phyloP scores from a whole-genome alignment of 2,329 filamentous ascomycete genomes.

The Tricladium varicosporioides region DNA sequence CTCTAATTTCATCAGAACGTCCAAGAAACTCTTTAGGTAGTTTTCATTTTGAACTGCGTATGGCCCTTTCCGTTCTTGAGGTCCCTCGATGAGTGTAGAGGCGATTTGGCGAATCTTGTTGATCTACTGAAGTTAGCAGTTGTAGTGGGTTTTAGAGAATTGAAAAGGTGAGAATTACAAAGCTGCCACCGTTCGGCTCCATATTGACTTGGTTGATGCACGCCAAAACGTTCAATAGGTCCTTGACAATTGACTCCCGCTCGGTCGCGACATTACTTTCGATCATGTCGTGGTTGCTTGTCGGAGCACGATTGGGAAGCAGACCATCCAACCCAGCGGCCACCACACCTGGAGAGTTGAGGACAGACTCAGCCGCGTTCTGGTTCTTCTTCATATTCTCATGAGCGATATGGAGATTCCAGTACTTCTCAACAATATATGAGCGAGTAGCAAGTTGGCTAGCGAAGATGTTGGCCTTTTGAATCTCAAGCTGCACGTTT shows the following conservation, averaged over 20 bases:
- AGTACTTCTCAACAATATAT: conserved; percentile 84
- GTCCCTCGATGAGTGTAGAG: conserved; percentile 69
- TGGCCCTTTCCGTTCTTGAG: conserved; percentile 50
- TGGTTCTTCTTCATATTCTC: conserved; percentile 40
- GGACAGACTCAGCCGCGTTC: conserved; percentile 9
- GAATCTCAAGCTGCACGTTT: conserved; percentile 77
- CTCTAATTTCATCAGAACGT: conserved; percentile 73
- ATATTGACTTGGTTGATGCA: conserved; percentile 83
- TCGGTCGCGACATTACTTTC: conserved; percentile 63
- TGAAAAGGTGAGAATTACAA: conserved; percentile 46
- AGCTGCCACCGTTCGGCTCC: conserved; percentile 67
- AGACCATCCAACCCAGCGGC: conserved; percentile 28
- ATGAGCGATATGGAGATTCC: conserved; percentile 69
- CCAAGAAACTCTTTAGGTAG: conserved; percentile 69
- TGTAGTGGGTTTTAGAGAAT: too few species aligned
- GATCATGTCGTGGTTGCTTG: conserved; percentile 41
- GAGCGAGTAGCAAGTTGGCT: conserved; percentile 79
- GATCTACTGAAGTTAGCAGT: conserved; percentile 40
- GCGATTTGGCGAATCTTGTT: conserved; percentile 84
- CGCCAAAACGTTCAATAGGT: conserved; percentile 71
- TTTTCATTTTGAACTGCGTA: conserved; percentile 62
- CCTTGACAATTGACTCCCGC: conserved; percentile 76
- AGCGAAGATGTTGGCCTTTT: conserved; percentile 86
- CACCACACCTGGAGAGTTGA: conserved; percentile 27
- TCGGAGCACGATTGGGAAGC: conserved; percentile 35